These are phyloP conservation scores for Irpex sp. DNA, from an alignment of 1,284 basidiomycete genomes.

Conservation along the genomic window DNA sequence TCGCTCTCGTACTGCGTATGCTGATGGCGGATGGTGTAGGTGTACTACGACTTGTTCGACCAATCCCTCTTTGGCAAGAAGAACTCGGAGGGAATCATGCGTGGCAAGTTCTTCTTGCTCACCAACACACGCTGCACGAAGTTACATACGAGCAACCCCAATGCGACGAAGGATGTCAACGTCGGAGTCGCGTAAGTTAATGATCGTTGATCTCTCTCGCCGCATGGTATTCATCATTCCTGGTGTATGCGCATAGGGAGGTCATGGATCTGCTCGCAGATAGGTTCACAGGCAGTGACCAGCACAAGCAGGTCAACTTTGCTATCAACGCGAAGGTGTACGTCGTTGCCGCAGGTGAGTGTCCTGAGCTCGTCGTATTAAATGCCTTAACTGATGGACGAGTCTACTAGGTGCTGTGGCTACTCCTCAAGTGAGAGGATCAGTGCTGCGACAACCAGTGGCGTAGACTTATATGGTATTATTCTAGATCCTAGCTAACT, in stretches of 20 bases:
- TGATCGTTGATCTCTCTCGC: background rate
- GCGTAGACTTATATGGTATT: background rate
- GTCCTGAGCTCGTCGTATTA: background rate
- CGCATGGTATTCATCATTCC: background rate
- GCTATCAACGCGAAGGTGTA: background rate
- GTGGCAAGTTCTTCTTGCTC: conserved; percentile 16
- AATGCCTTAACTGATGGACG: background rate
- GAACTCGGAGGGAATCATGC: background rate
- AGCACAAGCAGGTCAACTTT: background rate
- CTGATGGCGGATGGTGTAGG: background rate
- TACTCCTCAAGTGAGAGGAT: conserved; percentile 18
- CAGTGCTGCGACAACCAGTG: background rate
- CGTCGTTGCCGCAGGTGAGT: background rate
- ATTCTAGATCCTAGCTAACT: conserved; percentile 20
- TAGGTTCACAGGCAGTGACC: background rate
- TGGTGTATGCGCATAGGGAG: background rate
- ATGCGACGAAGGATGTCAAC: background rate
- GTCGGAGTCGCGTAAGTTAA: conserved; percentile 12
- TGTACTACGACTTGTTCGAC: background rate
- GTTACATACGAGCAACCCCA: background rate
- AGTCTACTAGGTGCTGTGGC: conserved; percentile 17
- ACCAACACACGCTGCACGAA: conserved; percentile 19
- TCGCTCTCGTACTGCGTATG: background rate
- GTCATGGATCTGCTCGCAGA: background rate
- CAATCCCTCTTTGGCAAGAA: background rate